Percentiles rank a stretch among this genome's conserved stretches.
Conservation (phyloP, 306 rosid species). For the Neltuma alba region DNA sequence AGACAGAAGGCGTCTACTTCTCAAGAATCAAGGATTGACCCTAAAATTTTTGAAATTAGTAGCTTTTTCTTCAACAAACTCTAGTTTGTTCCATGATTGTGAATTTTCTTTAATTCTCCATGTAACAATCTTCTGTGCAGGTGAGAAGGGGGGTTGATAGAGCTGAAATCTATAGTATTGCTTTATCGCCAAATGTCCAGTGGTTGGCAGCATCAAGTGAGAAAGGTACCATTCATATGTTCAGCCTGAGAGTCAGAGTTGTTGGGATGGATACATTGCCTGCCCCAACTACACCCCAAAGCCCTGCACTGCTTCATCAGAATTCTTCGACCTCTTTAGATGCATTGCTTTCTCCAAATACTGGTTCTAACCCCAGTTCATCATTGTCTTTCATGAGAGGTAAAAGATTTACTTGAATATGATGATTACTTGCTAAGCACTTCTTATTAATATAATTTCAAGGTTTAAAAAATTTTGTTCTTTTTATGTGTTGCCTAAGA, state of each 20-base stretch:
- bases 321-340: conserved; percentile 80
- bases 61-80: background rate
- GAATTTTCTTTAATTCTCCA: background rate
- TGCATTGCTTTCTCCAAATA: conserved; percentile 69
- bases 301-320: conserved; percentile 63
- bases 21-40: conserved; percentile 7
- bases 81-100: conserved; percentile 25
- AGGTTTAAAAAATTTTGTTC: conserved; percentile 18
- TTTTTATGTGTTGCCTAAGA: background rate
- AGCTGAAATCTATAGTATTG: conserved; percentile 87
- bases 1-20: conserved; percentile 14
- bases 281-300: conserved; percentile 50
- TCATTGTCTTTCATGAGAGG: conserved; percentile 95
- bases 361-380: conserved; percentile 83
- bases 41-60: background rate
- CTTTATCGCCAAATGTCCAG: conserved; percentile 83
- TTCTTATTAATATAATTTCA: conserved; percentile 28
- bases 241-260: conserved; percentile 87
- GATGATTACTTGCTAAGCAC: conserved; percentile 6
- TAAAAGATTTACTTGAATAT: conserved; percentile 38
- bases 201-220: conserved; percentile 98
- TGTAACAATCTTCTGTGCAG: conserved; percentile 42
- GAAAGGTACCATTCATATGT: conserved; percentile 90
- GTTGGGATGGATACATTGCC: conserved; percentile 59
- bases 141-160: conserved; percentile 93